A percentile compares a stretch with the other conserved stretches of the same genome.
These are phyloP conservation scores for Pseudohalonectria lignicola DNA, from an alignment of 2,329 filamentous ascomycete species.

Conservation along the genomic window DNA sequence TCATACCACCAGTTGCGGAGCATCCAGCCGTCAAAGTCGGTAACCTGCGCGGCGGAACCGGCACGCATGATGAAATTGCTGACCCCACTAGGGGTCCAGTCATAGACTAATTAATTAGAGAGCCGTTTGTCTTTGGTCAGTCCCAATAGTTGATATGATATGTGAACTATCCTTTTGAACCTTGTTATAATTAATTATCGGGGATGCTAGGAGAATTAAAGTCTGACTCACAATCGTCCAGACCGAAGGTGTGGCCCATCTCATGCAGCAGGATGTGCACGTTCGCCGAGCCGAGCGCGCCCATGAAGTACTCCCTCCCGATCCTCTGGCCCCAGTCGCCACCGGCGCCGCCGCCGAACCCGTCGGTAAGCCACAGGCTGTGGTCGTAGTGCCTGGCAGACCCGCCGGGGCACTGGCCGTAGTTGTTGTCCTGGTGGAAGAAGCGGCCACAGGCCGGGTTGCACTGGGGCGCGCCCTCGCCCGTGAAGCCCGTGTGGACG, in stretches of 20 bases:
- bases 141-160: no score
- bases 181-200: no score
- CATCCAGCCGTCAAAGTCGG: conserved; percentile 39
- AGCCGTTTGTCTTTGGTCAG: no score
- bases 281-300: conserved; percentile 20
- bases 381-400: conserved; percentile 29
- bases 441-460: conserved; percentile 27
- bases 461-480: conserved; percentile 28
- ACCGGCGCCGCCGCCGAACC: conserved; percentile 29
- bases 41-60: conserved; percentile 27
- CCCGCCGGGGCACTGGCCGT: conserved; percentile 25
- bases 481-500: conserved; percentile 29
- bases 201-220: no score
- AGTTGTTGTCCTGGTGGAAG: conserved; percentile 31
- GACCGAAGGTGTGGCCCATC: conserved; percentile 30
- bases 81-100: conserved; percentile 30
- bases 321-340: conserved; percentile 36
- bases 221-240: no score
- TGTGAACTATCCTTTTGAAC: no score
- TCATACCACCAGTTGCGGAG: conserved; percentile 32
- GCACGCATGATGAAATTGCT: conserved; percentile 33
- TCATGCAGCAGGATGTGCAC: conserved; percentile 36
- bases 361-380: conserved; percentile 35
- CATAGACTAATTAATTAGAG: no score
- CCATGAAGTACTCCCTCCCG: conserved; percentile 30